A percentile compares a stretch with the other conserved stretches of the same genome.
These are phyloP conservation scores for Mangifera indica DNA, from an alignment of 345 rosid species.

Conservation along the genomic window DNA sequence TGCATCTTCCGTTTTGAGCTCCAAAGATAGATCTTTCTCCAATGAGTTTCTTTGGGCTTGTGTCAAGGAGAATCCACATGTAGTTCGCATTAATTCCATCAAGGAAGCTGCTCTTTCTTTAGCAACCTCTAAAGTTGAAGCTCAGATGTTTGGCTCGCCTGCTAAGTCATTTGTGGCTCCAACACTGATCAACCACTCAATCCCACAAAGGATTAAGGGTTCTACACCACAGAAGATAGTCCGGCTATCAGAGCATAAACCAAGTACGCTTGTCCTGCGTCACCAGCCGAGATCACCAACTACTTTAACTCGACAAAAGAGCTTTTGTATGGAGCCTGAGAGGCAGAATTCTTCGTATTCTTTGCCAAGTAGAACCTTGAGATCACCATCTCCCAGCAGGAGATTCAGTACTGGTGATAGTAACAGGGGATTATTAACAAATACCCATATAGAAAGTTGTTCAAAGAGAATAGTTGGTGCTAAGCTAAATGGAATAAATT, in stretches of 20 bases:
- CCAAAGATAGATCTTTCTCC: conserved; percentile 73
- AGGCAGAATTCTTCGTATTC: conserved; percentile 23
- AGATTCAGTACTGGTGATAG: conserved; percentile 46
- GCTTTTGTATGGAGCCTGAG: conserved; percentile 53
- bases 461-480: conserved; percentile 34
- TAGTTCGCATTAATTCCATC: conserved; percentile 54
- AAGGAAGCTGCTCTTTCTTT: conserved; percentile 43
- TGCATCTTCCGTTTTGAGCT: conserved; percentile 42
- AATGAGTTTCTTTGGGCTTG: conserved; percentile 80
- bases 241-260: no score
- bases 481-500: conserved; percentile 21
- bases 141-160: conserved; percentile 20
- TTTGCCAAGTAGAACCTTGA: conserved; percentile 34
- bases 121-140: conserved; percentile 17
- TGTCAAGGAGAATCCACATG: conserved; percentile 70
- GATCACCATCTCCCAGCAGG: conserved; percentile 59
- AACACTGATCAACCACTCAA: conserved; percentile 20
- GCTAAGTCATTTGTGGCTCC: conserved; percentile 22
- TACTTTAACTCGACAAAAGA: conserved; percentile 55
- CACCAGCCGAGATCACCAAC: conserved; percentile 73
- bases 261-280: no score
- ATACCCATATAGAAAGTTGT: conserved; percentile 25
- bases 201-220: conserved; percentile 24
- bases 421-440: conserved; percentile 24
- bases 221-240: conserved; percentile 46